Evolutionary conservation across 2,329 filamentous ascomycete genomes (phyloP), one percentile per base, ranked within the genome.

Genomic region (Trichoderma sp.): DNA sequence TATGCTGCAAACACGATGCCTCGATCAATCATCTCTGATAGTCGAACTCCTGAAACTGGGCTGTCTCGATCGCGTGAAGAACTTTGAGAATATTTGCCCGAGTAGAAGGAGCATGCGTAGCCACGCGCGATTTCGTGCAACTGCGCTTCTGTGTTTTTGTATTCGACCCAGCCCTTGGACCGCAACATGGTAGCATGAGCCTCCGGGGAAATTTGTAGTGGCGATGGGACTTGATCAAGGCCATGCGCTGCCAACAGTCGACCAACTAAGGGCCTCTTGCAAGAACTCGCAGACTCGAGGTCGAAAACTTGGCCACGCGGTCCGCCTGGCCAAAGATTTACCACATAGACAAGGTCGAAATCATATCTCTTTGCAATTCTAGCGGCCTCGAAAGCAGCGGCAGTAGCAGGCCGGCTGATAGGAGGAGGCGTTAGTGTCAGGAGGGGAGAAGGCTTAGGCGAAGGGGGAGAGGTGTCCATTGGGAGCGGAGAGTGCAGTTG

Each of bases 1-100:
- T 88, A 89, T 0, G 86, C 87, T 1, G 86, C 87, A 70, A 89
- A 89, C 6, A 89, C 84, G 71, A 89, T 85, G 60, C 87, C 87
- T 36, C 85, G 82, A 74, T 88, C 84, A 66, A 82, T 81, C 71
- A 73, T 75, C 75, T 72, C 74, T 68, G 72, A 77, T 43, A 73
- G 68, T 39, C 68, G 76, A 39, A 71, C 74, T 68, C 74, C 75
- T 11, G 77, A 78, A 15, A 77, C 75, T 15, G 77, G 78, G 58
- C 72, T 76, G 65, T 74, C 76, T 30, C 73, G 74, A 36, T 75
- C 74, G 56, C 75, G 74, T 6, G 79, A 79, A 12, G 74, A 74
- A 11, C 71, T 74, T 71, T 74, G 76, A 4, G 78, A 77, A 60
- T 80, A 81, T 26, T 81, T 79, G 28, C 83, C 84, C 0, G 83